Conservation (phyloP, 306 rosid species). For the Pterocarpus macrocarpus region DNA sequence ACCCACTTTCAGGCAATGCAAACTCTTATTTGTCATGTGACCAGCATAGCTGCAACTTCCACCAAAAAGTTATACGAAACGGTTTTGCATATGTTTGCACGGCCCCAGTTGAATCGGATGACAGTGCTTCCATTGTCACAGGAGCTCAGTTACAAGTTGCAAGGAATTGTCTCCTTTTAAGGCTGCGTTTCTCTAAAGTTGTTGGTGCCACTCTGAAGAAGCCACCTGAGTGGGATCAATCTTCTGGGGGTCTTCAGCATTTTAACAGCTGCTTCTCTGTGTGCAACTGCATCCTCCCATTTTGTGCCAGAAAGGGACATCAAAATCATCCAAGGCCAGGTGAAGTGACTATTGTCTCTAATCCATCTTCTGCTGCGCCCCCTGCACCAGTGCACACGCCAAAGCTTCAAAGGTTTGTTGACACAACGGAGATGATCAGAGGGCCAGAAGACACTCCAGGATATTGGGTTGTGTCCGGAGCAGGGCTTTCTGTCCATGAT, state of each 20-base stretch:
- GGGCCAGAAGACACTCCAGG: conserved; percentile 78
- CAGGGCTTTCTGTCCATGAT: conserved; percentile 62
- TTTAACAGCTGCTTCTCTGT: too few relatives aligned
- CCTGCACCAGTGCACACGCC: conserved; percentile 57
- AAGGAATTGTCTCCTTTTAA: conserved; percentile 58
- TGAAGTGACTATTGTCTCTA: conserved; percentile 45
- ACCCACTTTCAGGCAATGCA: conserved; percentile 78
- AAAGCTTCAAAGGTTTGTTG: conserved; percentile 72
- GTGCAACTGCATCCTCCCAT: neutral
- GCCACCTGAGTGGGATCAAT: conserved; percentile 51
- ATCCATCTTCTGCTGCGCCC: conserved; percentile 47
- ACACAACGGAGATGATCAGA: conserved; percentile 72
- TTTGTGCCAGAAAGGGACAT: conserved; percentile 30
- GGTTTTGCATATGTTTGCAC: conserved; percentile 83
- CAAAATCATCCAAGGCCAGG: conserved; percentile 51
- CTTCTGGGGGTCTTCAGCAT: conserved; percentile 39
- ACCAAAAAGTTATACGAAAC: conserved; percentile 80
- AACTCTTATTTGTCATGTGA: conserved; percentile 58
- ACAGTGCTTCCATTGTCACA: conserved; percentile 79
- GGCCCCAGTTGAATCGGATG: conserved; percentile 85
- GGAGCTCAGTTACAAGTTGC: conserved; percentile 87
- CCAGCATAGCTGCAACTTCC: conserved; percentile 62
- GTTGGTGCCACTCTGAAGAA: conserved; percentile 51
- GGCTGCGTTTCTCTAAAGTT: conserved; percentile 57
- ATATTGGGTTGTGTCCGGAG: conserved; percentile 85